Base-by-base conservation (phyloP, 2,329 filamentous ascomycete species). In the Hyphodiscus sp. region DNA sequence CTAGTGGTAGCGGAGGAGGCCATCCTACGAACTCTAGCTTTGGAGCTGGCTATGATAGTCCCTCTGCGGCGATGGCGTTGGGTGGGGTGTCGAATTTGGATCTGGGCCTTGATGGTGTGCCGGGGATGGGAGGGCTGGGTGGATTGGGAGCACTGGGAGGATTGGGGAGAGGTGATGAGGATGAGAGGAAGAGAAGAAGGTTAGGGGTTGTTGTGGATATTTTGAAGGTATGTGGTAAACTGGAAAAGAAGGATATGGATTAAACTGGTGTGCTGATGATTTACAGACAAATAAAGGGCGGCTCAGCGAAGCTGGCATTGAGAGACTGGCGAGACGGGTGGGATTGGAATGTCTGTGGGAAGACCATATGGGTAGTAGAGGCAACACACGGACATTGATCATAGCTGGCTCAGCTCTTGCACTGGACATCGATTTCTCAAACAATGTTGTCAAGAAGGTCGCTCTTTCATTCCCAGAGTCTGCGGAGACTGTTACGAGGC, bases 301-400 rank as follows among this genome's bases (percentile, higher is more conserved):
- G 42, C 82, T 92, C 41, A 89, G 86, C 61, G 85, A 89, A 63
- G 82, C 86, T 29, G 86, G 86, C 2, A 74, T 94, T n/a, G 83
- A 87, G 67, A 77, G 86, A 51, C 72, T 92, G 29, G 85, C 83
- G 9, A 79, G 81, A 62, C 76, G 81, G 51, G 76, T 85, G 51
- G 86, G 85, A n/a, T 72, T 87, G 41, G 83, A 86, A 56, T 77
- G 76, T 52, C 69, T 85, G 13, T 83, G 80, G 72, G 82, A 86
- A 61, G 74, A 76, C 26, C 65, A 74, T 45, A 74, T 70, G 44
- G 74, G 73, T 29, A 71, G 71, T 18, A 72, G 72, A 26, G 74
- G 75, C 18, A 73, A 73, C 42, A 79, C 77, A 61, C 73, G 74
- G 51, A 81, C 77, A 3, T 69, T 87, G 44, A 77, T 84, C 45